Conservation (phyloP, 768 basidiomycete genomes). For the Lactarius trivialis region DNA sequence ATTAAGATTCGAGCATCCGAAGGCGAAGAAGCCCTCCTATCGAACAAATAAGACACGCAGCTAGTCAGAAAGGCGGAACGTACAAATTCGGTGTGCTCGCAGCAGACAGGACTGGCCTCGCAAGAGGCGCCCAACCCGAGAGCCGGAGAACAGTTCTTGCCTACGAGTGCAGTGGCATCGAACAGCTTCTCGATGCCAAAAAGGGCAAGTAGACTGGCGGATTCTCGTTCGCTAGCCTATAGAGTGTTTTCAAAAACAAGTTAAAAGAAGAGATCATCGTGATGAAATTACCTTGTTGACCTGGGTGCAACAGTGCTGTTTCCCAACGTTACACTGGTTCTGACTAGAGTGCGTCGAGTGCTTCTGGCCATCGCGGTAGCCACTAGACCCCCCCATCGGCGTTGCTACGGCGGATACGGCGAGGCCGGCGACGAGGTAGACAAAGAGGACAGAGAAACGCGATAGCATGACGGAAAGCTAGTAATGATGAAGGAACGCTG, state of each 20-base stretch:
- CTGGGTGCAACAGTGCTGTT: neutral
- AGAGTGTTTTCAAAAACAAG: neutral
- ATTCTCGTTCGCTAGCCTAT: neutral
- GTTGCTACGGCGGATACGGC: conserved; percentile 6
- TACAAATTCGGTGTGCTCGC: neutral
- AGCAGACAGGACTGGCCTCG: neutral
- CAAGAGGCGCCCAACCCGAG: neutral
- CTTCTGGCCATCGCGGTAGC: neutral
- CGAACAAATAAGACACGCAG: neutral
- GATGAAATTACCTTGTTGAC: neutral
- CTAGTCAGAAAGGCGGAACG: neutral
- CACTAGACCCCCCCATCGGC: neutral
- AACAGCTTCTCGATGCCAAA: neutral
- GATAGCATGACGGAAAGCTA: conserved; percentile 16
- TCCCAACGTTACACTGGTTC: neutral
- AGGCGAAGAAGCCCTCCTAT: neutral
- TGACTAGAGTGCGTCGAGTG: neutral
- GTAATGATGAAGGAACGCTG: neutral
- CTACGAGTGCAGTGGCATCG: neutral
- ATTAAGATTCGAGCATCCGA: neutral
- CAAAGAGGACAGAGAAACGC: conserved; percentile 9
- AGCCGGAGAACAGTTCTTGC: neutral
- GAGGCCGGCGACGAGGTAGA: conserved; percentile 12
- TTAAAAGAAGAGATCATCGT: neutral
- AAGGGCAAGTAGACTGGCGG: neutral